Conservation (phyloP, 1,284 basidiomycete species). For the Malassezia globosa region DNA sequence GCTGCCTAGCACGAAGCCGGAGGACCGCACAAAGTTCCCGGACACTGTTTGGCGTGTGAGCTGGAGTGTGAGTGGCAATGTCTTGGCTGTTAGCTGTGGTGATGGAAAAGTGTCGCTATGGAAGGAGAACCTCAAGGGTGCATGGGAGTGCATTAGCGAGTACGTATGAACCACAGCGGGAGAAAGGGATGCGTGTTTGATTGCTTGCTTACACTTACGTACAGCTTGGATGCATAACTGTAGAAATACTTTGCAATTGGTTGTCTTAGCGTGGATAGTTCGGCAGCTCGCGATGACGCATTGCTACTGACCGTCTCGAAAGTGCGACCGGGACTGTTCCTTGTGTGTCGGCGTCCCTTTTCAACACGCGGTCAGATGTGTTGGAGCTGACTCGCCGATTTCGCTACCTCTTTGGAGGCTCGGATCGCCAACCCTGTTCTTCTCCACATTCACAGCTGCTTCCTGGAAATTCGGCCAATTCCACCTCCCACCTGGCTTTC, state of each 20-base stretch:
- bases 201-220: neutral
- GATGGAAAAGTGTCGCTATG: conserved; percentile 95
- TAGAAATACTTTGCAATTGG: neutral
- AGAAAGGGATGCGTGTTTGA: neutral
- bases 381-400: too few species aligned
- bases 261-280: too few species aligned
- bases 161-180: conserved; percentile 5
- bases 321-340: too few species aligned
- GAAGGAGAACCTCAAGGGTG: conserved; percentile 91
- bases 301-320: too few species aligned
- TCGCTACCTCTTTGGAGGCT: too few species aligned
- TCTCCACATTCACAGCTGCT: too few species aligned
- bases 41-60: conserved; percentile 78
- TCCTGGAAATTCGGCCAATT: neutral
- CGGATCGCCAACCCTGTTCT: too few species aligned
- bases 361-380: too few species aligned
- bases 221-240: conserved; percentile 13
- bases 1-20: conserved; percentile 54
- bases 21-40: conserved; percentile 28
- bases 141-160: conserved; percentile 75
- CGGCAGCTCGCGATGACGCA: too few species aligned
- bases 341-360: too few species aligned
- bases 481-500: neutral
- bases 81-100: conserved; percentile 90
- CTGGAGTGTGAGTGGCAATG: conserved; percentile 91